A percentile compares a stretch with the other conserved stretches of the same genome.
phyloP scores from a whole-genome alignment of 805 yeast species.

The Lachancea mirantina region DNA sequence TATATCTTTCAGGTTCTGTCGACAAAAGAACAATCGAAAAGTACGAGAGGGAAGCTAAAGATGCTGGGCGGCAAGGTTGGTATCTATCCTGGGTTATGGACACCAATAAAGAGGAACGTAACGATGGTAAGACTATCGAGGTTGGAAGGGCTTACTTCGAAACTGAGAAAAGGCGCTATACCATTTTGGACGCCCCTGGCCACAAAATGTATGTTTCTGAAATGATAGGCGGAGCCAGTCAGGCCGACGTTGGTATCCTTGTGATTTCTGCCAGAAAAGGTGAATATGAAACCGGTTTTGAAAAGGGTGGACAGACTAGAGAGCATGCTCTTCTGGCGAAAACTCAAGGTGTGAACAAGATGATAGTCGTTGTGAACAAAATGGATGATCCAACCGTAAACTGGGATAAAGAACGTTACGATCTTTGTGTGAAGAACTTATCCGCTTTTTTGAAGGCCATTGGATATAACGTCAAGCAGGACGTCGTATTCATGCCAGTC shows the following conservation, averaged over 20 bases:
- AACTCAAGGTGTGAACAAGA: slow-evolving; percentile 95
- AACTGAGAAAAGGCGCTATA: slow-evolving; percentile 95
- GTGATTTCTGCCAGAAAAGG: slow-evolving; percentile 98
- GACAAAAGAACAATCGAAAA: slow-evolving; percentile 98
- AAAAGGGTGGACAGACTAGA: slow-evolving; percentile 97
- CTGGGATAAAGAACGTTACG: slow-evolving; percentile 95
- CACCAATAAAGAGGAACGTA: slow-evolving; percentile 97
- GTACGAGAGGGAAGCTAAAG: slow-evolving; percentile 97
- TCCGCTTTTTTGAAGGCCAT: slow-evolving; percentile 72
- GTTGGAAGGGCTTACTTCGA: slow-evolving; percentile 97
- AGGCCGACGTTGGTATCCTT: slow-evolving; percentile 96
- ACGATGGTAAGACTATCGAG: slow-evolving; percentile 97
- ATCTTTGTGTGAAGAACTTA: slow-evolving; percentile 86
- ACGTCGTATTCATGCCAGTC: slow-evolving; percentile 90
- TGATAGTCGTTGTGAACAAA: slow-evolving; percentile 91
- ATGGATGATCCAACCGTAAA: slow-evolving; percentile 97
- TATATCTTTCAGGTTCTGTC: slow-evolving; percentile 91
- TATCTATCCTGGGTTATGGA: slow-evolving; percentile 99
- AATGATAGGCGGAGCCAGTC: slow-evolving; percentile 99
- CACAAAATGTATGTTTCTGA: slow-evolving; percentile 98
- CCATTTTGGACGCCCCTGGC: slow-evolving; percentile 98
- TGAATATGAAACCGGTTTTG: slow-evolving; percentile 98
- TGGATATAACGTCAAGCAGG: slow-evolving; percentile 80
- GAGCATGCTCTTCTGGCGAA: slow-evolving; percentile 96
- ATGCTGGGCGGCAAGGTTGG: slow-evolving; percentile 99